Evolutionary conservation across 75 land plant species (phyloP).

Genomic region (Isoetes taiwanensis): DNA sequence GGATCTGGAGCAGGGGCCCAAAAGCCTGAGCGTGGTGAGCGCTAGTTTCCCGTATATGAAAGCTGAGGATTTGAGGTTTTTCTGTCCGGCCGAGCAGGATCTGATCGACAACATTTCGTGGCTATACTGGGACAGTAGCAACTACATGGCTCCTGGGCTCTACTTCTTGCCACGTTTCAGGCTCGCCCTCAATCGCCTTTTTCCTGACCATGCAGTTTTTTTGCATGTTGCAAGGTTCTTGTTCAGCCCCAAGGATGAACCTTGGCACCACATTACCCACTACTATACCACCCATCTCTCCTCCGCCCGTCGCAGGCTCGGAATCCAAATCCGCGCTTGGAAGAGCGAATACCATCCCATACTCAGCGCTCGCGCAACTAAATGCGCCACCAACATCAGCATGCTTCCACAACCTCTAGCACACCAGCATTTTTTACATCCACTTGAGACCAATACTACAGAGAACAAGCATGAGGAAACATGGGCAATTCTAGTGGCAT

Average conservation of each 20-base stretch:
- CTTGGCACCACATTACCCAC: constrained; percentile 6
- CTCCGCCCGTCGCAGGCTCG: neutral
- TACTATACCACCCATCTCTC: constrained; percentile 5
- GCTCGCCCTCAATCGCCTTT: neutral
- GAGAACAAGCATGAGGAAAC: too few species aligned
- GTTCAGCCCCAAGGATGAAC: constrained; percentile 1
- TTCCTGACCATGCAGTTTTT: constrained; percentile 15
- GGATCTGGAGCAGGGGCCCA: too few species aligned
- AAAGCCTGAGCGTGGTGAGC: too few species aligned
- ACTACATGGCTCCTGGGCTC: constrained; percentile 10
- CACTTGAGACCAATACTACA: too few species aligned
- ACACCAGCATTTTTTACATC: too few species aligned
- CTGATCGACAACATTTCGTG: neutral
- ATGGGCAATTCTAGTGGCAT: constrained; percentile 8
- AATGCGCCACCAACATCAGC: neutral
- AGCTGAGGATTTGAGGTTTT: constrained; percentile 9
- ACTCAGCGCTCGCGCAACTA: neutral
- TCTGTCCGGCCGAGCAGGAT: constrained; percentile 11
- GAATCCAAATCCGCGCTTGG: constrained; percentile 13
- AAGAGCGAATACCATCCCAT: neutral
- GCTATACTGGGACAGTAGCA: constrained; percentile 1
- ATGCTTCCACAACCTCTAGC: constrained; percentile 15
- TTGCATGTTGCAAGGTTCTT: constrained; percentile 9
- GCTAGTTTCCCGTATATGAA: too few species aligned
- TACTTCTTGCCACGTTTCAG: constrained; percentile 11